Base-by-base conservation (phyloP, 768 basidiomycete species). In the Suillus subaureus region DNA sequence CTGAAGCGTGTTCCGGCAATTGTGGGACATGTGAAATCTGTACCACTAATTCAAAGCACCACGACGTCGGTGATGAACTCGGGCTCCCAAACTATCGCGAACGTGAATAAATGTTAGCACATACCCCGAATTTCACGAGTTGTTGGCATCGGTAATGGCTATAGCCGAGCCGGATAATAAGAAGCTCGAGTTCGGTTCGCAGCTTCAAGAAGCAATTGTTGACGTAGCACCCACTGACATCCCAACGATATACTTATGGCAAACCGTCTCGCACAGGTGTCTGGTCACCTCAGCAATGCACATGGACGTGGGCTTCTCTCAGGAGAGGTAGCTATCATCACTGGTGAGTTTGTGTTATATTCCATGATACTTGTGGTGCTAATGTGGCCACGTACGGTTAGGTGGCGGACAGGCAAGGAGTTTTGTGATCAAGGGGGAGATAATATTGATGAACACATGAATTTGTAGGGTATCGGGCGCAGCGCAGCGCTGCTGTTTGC, bases 291-390 rank as follows among this genome's bases (percentile, higher is more conserved):
- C 33, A 83, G 84, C 43, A 89, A 85, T 71, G 66, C 77, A 26
- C 67, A 80, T 63, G 69, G 74, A 26, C 79, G 82, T 8, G 92
- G 92, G 4, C 79, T 94, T 52, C 81, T 93, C 57, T 83, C 81
- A 1, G 91, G 88, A 7, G 90, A 94, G 71, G 92, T 94, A 9
- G 92, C 91, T 18, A 93, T 95, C 74, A 89, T 95, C 71, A 95
- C 93, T 60, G 93, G 92, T 89, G 72, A 70, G 85, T 77, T 42
- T 37, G 31, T 39, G 39, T 33, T 23, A 21, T 18, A 47, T 37
- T 52, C 5, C 15, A 58, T 3, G 35, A 58, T 23, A 6, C 40
- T n/a, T 21, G 39, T 37, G n/a, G 35, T 33, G 42, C 61, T 64
- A 28, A 54, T n/a, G 64, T 63, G 39, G 64, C 26, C 26, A 28